Evolutionary conservation across 106 monocot genomes (phyloP), one percentile per base, ranked within the genome.

Genomic region (Triglochin maritima): DNA sequence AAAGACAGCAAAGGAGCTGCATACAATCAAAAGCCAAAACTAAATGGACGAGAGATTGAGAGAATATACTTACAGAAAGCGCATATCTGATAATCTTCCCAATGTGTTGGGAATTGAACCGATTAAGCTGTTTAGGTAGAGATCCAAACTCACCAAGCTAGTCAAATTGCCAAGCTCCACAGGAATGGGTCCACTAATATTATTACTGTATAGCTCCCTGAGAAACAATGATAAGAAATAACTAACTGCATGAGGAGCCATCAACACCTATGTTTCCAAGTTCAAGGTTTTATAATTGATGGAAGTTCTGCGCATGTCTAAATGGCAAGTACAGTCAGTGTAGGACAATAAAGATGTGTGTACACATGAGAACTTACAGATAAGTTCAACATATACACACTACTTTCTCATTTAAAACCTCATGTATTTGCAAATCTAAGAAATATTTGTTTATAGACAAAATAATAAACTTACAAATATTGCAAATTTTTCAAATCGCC

Each of bases 151-250:
- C 69, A 91, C 84, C 72, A 98, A 76, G 56, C 81, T 88, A 67
- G 86, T 88, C 78, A 98, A 74, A 66, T 91, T 88, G 56, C 96
- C 96, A 43, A 98, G 91, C 62, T 88, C 88, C 68, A 51, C 69
- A 41, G 88, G 96, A 74, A 98, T 98, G 58, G 47, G 44, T 56
- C 96, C 91, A 71, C 82, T 87, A 49, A 98, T 84, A 44, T 88
- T 88, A 78, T 98, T 98, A 74, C 88, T 88, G 59, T 98, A 98
- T 68, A 98, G 83, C 70, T 98, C 96, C 84, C 96, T 98, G 84
- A 14, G 44, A 47, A n/a, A 14, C 47, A 46, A 9, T 2, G n/a
- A 47, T 14, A 15, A 6, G 49, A 6, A 65, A 17, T 48, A 13
- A 44, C 53, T 6, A 42, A 53, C 7, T 44, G 54, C 43, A 29